Conservation (phyloP, 345 rosid species). For the Rhodamnia rubescens region DNA sequence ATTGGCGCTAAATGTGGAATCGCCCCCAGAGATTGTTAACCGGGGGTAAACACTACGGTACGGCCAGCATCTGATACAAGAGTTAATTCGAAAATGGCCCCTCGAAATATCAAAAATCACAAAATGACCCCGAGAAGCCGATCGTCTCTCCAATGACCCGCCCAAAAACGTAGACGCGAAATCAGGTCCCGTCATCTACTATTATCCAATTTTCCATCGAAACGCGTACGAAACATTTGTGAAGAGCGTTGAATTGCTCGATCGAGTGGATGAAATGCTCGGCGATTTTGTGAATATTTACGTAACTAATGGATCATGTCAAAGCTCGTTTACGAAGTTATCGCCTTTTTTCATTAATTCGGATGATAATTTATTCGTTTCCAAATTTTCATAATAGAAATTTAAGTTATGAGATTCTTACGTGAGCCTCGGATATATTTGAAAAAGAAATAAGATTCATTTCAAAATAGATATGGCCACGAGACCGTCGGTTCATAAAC, state of each 20-base stretch:
- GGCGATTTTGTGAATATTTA: not conserved
- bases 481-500: too few species aligned
- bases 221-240: not conserved
- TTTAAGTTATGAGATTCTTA: too few species aligned
- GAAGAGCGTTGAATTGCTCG: not conserved
- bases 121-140: not conserved
- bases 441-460: too few species aligned
- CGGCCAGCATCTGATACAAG: not conserved
- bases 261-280: not conserved
- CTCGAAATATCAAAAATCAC: not conserved
- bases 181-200: not conserved
- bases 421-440: too few species aligned
- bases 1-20: slow-evolving; percentile 12
- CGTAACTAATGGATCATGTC: too few species aligned
- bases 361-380: not conserved
- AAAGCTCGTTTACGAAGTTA: not conserved
- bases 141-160: not conserved
- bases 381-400: not conserved
- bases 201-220: not conserved
- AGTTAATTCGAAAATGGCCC: not conserved
- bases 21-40: slow-evolving; percentile 4
- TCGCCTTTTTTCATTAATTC: not conserved
- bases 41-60: not conserved
- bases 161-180: not conserved
- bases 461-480: too few species aligned